Conservation (phyloP, 2,329 filamentous ascomycete species). For the Botrytis aclada region DNA sequence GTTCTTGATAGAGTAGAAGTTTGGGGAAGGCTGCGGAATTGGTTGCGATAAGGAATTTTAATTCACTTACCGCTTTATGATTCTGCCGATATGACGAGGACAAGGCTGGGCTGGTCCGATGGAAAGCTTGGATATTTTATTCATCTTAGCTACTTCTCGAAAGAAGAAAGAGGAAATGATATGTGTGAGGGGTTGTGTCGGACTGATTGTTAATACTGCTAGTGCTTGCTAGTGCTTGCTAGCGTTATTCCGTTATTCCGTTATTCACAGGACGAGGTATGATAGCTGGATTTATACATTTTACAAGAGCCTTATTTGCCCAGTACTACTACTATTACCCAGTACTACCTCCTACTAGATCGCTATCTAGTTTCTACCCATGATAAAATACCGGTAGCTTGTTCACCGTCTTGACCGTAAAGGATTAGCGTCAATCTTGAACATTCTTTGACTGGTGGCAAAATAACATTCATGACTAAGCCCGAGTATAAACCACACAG, state of each 20-base stretch:
- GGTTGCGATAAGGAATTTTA: not conserved
- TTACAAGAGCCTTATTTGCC: not conserved
- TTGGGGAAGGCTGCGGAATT: conserved; percentile 4
- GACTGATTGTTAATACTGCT: not conserved
- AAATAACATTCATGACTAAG: not conserved
- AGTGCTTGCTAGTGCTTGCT: not conserved
- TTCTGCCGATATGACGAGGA: not conserved
- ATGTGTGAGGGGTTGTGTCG: not conserved
- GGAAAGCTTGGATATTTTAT: not conserved
- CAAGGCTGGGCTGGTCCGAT: not conserved
- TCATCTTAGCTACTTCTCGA: too few species aligned
- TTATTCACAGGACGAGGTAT: not conserved
- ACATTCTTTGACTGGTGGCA: not conserved
- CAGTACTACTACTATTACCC: too few species aligned
- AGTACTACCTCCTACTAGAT: too few species aligned
- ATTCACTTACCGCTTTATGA: not conserved
- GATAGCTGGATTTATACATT: not conserved
- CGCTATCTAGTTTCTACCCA: too few species aligned
- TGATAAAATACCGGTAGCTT: too few species aligned
- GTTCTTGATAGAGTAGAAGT: not conserved
- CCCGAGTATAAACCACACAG: not conserved
- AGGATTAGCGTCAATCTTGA: not conserved
- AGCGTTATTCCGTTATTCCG: too few species aligned
- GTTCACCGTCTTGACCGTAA: not conserved
- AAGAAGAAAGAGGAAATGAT: too few species aligned